Percentiles rank a stretch among this genome's conserved stretches.
phyloP scores from a whole-genome alignment of 1,139 yeast species.

The Geotrichum klebahnii region DNA sequence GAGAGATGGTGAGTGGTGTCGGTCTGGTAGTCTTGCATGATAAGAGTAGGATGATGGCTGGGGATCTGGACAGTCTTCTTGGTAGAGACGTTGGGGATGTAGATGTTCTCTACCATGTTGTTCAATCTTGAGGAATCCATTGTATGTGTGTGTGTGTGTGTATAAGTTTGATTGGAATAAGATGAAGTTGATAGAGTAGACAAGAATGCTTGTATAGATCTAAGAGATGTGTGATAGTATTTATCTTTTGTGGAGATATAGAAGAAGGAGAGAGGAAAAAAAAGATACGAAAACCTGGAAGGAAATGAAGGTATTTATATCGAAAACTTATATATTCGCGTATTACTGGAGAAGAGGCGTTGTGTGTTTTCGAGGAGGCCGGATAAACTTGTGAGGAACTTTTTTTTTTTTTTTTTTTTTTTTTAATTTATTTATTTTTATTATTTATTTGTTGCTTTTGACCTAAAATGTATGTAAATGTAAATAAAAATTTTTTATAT shows the following conservation, averaged over 20 bases:
- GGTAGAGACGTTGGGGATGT: slow-evolving; percentile 41
- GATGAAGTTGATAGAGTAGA: not conserved
- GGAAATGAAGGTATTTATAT: slow-evolving; percentile 1
- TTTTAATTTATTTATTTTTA: too few relatives aligned
- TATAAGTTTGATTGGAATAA: not conserved
- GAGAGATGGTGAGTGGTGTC: slow-evolving; percentile 45
- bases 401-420: too few relatives aligned
- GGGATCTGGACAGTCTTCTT: slow-evolving; percentile 28
- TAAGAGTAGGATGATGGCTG: slow-evolving; percentile 20
- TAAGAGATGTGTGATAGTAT: not conserved
- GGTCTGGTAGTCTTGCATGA: slow-evolving; percentile 39
- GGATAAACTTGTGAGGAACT: too few relatives aligned
- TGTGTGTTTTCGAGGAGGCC: too few relatives aligned
- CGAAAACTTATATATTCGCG: too few relatives aligned
- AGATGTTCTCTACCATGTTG: slow-evolving; percentile 43
- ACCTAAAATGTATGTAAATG: too few relatives aligned
- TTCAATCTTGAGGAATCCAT: slow-evolving; percentile 46
- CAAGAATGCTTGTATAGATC: not conserved
- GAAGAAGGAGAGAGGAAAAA: not conserved
- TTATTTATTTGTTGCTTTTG: too few relatives aligned
- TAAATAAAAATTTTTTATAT: too few relatives aligned
- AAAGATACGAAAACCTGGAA: too few relatives aligned
- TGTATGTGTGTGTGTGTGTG: slow-evolving; percentile 12
- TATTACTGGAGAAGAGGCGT: too few relatives aligned
- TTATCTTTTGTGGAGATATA: not conserved